Conservation (phyloP, 129 eudicot species). For the Flaveria sonorensis region DNA sequence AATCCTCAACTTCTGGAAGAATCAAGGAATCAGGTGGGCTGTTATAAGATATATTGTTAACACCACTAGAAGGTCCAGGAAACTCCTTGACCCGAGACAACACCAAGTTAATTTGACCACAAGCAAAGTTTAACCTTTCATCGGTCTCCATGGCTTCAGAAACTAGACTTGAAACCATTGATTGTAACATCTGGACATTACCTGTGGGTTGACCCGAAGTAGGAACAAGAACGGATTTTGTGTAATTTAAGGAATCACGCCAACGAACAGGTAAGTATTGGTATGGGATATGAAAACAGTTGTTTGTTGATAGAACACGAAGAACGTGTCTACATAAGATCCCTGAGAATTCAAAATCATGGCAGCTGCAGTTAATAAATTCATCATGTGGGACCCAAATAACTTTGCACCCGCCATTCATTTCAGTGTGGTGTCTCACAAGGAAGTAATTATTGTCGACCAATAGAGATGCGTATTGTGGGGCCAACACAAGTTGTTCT, state of each 20-base stretch:
- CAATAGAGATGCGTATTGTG: conserved; percentile 80
- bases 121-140: conserved; percentile 66
- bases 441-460: conserved; percentile 64
- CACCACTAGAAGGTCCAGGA: conserved; percentile 44
- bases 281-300: conserved; percentile 80
- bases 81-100: conserved; percentile 65
- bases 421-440: conserved; percentile 81
- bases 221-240: conserved; percentile 37
- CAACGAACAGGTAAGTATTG: conserved; percentile 75
- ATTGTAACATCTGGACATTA: conserved; percentile 61
- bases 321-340: conserved; percentile 83
- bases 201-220: conserved; percentile 38
- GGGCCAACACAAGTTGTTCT: conserved; percentile 84
- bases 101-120: conserved; percentile 60
- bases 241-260: conserved; percentile 51
- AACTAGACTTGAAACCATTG: conserved; percentile 63
- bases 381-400: conserved; percentile 73
- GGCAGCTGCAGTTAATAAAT: conserved; percentile 76
- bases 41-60: conserved; percentile 40
- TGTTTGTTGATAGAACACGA: conserved; percentile 79
- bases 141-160: conserved; percentile 67
- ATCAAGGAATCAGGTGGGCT: conserved; percentile 64
- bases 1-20: conserved; percentile 80
- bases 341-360: conserved; percentile 75
- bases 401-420: conserved; percentile 73